Conservation (phyloP, 225 moss, liverwort and hornwort genomes). For the Anthoceros angustus region DNA sequence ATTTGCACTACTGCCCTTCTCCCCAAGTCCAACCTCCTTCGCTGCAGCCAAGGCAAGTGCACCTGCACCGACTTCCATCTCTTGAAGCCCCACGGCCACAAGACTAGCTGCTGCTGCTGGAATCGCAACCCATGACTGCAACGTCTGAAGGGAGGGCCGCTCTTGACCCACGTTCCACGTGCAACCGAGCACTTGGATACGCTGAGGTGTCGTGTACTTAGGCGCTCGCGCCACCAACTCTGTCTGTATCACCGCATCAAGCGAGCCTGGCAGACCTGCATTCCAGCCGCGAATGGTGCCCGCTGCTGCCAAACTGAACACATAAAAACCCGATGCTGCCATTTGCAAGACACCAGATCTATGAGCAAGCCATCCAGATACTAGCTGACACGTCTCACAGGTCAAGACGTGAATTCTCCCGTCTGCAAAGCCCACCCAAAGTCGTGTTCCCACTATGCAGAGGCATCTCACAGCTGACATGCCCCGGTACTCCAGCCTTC, state of each 20-base stretch:
- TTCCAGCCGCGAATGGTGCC: constrained; percentile 96
- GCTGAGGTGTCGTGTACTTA: constrained; percentile 50
- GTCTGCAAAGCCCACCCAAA: constrained; percentile 89
- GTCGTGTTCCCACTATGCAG: constrained; percentile 60
- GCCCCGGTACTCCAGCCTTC: constrained; percentile 26
- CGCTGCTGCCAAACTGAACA: constrained; percentile 61
- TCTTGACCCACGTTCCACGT: constrained; percentile 97
- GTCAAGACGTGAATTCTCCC: constrained; percentile 62
- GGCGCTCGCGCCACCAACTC: constrained; percentile 32
- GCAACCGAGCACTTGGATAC: constrained; percentile 59
- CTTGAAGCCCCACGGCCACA: constrained; percentile 82
- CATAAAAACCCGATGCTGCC: constrained; percentile 54
- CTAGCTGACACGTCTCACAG: constrained; percentile 23
- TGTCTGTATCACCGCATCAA: constrained; percentile 40
- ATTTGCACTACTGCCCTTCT: constrained; percentile 59
- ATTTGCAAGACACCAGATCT: constrained; percentile 44
- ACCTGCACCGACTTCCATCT: constrained; percentile 98
- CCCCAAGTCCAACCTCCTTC: constrained; percentile 77
- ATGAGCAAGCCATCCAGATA: constrained; percentile 48
- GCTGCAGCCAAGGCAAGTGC: constrained; percentile 92
- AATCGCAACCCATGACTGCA: constrained; percentile 52
- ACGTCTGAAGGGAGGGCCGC: constrained; percentile 44
- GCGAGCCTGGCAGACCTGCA: constrained; percentile 35
- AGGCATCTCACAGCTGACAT: constrained; percentile 53
- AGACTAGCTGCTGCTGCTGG: constrained; percentile 66